Percentiles rank a stretch among this genome's conserved stretches.
phyloP scores from a whole-genome alignment of 192 early-diverging fungal species.

The Gamsiella multidivaricata region DNA sequence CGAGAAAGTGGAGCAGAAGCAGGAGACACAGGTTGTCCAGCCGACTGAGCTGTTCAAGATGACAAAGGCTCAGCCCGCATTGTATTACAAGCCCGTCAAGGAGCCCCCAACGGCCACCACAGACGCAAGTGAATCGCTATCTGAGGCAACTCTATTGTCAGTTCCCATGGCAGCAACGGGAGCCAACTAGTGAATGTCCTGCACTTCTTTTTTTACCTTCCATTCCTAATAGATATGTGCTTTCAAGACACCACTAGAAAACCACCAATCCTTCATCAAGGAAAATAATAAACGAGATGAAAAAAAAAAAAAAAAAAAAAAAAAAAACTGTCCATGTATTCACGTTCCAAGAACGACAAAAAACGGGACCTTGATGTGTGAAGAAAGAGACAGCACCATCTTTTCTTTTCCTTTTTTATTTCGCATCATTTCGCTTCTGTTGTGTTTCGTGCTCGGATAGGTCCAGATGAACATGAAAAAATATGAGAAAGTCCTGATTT shows the following conservation, averaged over 20 bases:
- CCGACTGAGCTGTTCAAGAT: slow-evolving; percentile 33
- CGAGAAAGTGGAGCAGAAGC: not conserved
- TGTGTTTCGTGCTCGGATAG: not conserved
- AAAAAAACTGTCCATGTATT: too few species aligned
- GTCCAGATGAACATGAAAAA: not conserved
- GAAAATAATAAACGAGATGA: too few species aligned
- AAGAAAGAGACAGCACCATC: slow-evolving; percentile 36
- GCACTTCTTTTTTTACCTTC: slow-evolving; percentile 6
- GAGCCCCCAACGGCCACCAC: slow-evolving; percentile 14
- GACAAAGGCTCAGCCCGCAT: slow-evolving; percentile 33
- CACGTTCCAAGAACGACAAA: too few species aligned
- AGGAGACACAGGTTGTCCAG: slow-evolving; percentile 26
- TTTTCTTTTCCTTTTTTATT: slow-evolving; percentile 21
- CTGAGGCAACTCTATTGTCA: not conserved
- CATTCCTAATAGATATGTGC: too few species aligned
- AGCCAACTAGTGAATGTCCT: not conserved
- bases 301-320: too few species aligned
- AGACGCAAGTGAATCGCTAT: not conserved
- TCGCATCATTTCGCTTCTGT: not conserved
- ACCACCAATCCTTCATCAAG: too few species aligned
- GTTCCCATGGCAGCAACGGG: not conserved
- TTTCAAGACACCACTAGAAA: too few species aligned
- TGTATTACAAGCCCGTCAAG: slow-evolving; percentile 47
- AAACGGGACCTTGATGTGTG: too few species aligned
- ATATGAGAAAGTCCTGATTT: not conserved